Evolutionary conservation across 2,329 filamentous ascomycete genomes (phyloP), one percentile per base, ranked within the genome.

Genomic region (Dothideomycetes sp.): DNA sequence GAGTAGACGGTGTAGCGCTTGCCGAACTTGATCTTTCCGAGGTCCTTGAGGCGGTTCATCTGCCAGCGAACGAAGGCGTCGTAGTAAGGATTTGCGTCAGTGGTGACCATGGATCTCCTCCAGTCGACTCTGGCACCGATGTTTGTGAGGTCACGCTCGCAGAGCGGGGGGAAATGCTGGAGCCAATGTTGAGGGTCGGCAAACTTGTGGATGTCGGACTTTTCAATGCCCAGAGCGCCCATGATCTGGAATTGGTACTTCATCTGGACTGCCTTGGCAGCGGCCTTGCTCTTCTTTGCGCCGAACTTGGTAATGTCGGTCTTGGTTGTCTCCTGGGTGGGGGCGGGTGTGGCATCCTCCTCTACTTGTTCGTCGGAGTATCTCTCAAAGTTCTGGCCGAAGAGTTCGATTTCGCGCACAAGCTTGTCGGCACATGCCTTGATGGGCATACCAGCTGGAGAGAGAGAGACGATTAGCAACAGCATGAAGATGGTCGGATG

Each of bases 241-340:
- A 94, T 93, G 53, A 94, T 94, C 67, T 89, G 83, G 64, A 88
- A 93, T 60, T 94, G 86, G 64, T 96, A 96, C 68, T 95, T 95
- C 64, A 86, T 78, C 67, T 93, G 91, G 54, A 88, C 80, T 0
- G 84, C 80, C 70, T 96, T 96, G 22, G 85, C 81, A 8, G 80
- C 80, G 29, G 84, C 85, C 69, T 98, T 96, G 64, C 84, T 81
- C 73, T 94, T 94, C 64, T 87, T 94, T 39, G 84, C 83, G 30
- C 76, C 79, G 66, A 96, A 96, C 64, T 96, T 96, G 52, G 84
- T 86, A 40, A 86, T 67, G 57, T 98, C 88, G 53, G 83, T 82
- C 64, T 85, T 85, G 47, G 72, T 68, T 50, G 74, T 63, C 29
- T 72, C 73, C 48, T 80, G 73, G 41, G 72, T 77, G 40, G 80